Evolutionary conservation across 805 yeast species (phyloP).

Genomic region (Wilhelminamyces savonicus): DNA sequence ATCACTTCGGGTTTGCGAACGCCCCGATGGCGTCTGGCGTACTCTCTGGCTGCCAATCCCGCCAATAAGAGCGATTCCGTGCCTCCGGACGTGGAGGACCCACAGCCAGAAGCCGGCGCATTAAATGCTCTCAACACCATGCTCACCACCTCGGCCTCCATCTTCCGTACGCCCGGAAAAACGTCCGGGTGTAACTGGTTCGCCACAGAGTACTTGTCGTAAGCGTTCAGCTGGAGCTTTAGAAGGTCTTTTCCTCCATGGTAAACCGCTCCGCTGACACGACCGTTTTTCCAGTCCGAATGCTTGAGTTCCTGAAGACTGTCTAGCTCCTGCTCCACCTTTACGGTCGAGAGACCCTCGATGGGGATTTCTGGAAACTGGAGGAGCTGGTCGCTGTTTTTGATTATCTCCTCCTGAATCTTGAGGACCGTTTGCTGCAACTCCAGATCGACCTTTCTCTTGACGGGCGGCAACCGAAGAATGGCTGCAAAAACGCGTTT

Average conservation of each 20-base stretch:
- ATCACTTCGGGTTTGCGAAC: conserved; percentile 73
- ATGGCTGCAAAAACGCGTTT: conserved; percentile 6
- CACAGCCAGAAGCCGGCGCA: conserved; percentile 58
- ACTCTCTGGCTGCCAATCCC: conserved; percentile 82
- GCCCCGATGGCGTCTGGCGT: conserved; percentile 52
- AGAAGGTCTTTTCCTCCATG: conserved; percentile 87
- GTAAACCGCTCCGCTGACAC: conserved; percentile 91
- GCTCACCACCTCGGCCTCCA: conserved; percentile 92
- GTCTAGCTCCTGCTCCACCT: conserved; percentile 47
- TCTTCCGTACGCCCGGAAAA: conserved; percentile 91
- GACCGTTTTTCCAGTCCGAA: conserved; percentile 78
- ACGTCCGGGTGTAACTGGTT: conserved; percentile 97
- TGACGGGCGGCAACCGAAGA: conserved; percentile 45
- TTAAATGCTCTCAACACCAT: conserved; percentile 81
- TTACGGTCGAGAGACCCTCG: conserved; percentile 45
- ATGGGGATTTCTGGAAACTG: conserved; percentile 52
- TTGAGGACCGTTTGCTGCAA: conserved; percentile 39
- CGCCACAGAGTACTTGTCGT: conserved; percentile 71
- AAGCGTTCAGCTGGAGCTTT: conserved; percentile 70
- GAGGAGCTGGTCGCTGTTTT: conserved; percentile 39
- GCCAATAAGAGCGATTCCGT: conserved; percentile 88
- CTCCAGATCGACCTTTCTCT: conserved; percentile 54
- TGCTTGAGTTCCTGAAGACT: conserved; percentile 48
- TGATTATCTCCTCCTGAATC: conserved; percentile 55
- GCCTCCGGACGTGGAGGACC: conserved; percentile 90